Evolutionary conservation across 108 stramenopile species (phyloP).

Genomic region (Pseudonitzschia delicatissima): DNA sequence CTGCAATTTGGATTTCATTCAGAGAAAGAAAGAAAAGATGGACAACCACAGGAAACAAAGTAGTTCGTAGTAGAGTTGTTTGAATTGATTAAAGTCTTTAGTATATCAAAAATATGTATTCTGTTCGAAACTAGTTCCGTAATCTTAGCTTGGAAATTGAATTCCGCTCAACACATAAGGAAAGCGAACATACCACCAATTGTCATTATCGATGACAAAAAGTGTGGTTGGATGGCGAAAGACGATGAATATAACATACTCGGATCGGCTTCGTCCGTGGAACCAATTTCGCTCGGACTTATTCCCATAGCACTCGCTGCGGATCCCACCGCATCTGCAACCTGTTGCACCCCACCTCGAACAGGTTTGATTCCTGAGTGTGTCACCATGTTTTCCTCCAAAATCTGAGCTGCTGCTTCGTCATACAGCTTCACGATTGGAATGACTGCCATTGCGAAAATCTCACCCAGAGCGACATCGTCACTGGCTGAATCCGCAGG

Average conservation of each 20-base stretch:
- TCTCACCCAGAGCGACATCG: slow-evolving; percentile 57
- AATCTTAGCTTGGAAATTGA: too few relatives aligned
- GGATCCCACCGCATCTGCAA: slow-evolving; percentile 64
- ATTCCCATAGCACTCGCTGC: slow-evolving; percentile 50
- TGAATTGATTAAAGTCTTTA: too few relatives aligned
- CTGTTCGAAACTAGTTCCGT: too few relatives aligned
- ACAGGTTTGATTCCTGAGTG: slow-evolving; percentile 39
- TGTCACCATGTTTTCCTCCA: slow-evolving; percentile 66
- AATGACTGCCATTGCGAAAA: slow-evolving; percentile 58
- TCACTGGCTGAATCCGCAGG: slow-evolving; percentile 29
- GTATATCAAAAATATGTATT: too few relatives aligned
- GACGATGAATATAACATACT: slow-evolving; percentile 33
- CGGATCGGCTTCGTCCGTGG: slow-evolving; percentile 47
- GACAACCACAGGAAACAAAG: too few relatives aligned
- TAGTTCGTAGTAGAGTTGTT: too few relatives aligned
- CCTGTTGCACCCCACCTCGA: slow-evolving; percentile 58
- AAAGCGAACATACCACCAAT: not conserved
- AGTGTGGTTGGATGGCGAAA: not conserved
- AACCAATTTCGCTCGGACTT: slow-evolving; percentile 53
- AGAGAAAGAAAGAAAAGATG: too few relatives aligned
- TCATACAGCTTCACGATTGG: slow-evolving; percentile 63
- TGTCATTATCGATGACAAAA: not conserved
- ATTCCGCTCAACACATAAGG: slow-evolving; percentile 1
- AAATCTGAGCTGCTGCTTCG: slow-evolving; percentile 36
- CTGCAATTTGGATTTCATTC: too few relatives aligned